Base-by-base conservation (phyloP, 306 rosid species). In the Ammopiptanthus mongolicus region DNA sequence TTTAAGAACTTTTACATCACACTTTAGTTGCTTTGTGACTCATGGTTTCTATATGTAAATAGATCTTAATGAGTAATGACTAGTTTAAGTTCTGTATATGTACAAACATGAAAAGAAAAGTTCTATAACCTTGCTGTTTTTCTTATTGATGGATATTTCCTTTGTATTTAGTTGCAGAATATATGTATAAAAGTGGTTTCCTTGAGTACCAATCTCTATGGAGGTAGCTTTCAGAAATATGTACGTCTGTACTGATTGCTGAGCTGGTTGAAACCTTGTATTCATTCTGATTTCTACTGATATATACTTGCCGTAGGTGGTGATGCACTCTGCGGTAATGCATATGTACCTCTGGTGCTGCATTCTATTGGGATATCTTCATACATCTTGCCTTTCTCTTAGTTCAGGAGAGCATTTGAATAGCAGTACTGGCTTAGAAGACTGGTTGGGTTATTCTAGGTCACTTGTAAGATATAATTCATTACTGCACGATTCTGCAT, bases 311-410 rank as follows among this genome's bases (percentile, higher is more conserved):
- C 78, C 70, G 25, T 73, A 79, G 89, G 80, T 72, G 90, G 88
- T 82, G 85, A 95, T 95, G 97, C 88, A 77, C 68, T 84, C 81
- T 57, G 73, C 53, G 71, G 84, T 71, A 69, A 79, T 85, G 87
- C 88, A 75, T 37, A 51, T 82, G 80, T 77, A 80, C 78, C 85
- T 88, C 78, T 85, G 89, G 86, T 82, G 78, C 72, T 88, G 75
- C 75, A 79, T 88, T 85, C 71, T 90, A 65, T 83, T 87, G 73
- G 97, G 93, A 61, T 81, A 53, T 84, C 86, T 83, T 73, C 85
- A 44, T 78, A 57, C 78, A 67, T 85, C 82, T 59, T 78, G 78
- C 60, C 71, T 77, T 82, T 78, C 88, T 82, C 77, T 86, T 70
- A 71, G 84, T 85, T 78, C 85, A 55, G 84, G 72, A 41, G 80